Conservation (phyloP, 2,329 filamentous ascomycete genomes). For the Cryphonectria japonica region DNA sequence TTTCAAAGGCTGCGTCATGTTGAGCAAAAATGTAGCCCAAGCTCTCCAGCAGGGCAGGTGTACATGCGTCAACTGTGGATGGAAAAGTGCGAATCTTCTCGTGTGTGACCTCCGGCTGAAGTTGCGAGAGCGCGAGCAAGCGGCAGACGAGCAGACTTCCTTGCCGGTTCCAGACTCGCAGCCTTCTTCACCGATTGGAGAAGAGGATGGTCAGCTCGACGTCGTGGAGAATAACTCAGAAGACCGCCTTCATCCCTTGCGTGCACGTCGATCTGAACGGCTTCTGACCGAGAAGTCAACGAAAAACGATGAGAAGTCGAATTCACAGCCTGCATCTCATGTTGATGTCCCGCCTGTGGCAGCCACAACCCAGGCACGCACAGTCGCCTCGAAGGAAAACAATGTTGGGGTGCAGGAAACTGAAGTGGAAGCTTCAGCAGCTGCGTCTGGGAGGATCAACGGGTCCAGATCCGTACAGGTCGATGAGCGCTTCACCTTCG, state of each 20-base stretch:
- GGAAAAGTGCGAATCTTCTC: neutral
- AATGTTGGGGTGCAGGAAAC: neutral
- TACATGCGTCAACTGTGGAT: conserved; percentile 21
- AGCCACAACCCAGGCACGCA: neutral
- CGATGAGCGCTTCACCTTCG: conserved; percentile 15
- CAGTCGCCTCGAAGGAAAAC: neutral
- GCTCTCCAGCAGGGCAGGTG: neutral
- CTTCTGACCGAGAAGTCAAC: neutral
- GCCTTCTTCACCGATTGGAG: no score
- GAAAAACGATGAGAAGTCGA: neutral
- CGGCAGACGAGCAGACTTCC: neutral
- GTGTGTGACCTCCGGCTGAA: conserved; percentile 2
- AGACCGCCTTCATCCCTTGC: neutral
- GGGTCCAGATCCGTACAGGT: neutral
- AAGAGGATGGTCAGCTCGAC: no score
- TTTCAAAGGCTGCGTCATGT: conserved; percentile 12
- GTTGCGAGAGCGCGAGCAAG: neutral
- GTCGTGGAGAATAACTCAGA: neutral
- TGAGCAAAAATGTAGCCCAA: conserved; percentile 7
- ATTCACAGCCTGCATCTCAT: neutral
- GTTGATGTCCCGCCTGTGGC: neutral
- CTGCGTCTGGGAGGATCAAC: neutral
- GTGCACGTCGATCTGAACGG: neutral
- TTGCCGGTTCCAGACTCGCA: neutral
- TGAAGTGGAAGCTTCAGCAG: neutral